Percentiles rank a stretch among this genome's conserved stretches.
phyloP scores from a whole-genome alignment of 257 asterid species.

The Fraxinus pennsylvanica region DNA sequence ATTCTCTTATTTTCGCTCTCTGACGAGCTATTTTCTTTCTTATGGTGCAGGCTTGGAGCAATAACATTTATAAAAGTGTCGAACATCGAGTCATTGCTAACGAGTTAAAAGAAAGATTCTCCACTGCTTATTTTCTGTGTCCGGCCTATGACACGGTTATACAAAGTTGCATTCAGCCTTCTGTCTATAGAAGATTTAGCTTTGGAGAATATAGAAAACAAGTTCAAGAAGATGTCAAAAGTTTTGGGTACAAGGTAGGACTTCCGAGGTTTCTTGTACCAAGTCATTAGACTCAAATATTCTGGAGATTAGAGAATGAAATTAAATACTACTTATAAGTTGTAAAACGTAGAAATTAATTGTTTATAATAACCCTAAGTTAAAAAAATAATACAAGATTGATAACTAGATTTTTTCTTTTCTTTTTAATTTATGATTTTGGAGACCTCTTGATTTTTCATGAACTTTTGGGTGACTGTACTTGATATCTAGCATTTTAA shows the following conservation, averaged over 20 bases:
- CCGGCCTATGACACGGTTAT: constrained; percentile 74
- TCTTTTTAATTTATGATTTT: too few relatives aligned
- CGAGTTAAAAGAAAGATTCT: constrained; percentile 63
- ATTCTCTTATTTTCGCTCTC: neutral
- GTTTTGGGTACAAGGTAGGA: constrained; percentile 75
- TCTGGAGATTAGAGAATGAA: constrained; percentile 5
- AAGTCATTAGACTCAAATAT: constrained; percentile 20
- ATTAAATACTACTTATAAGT: neutral
- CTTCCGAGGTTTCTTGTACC: constrained; percentile 57
- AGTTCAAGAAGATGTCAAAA: constrained; percentile 75
- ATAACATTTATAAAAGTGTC: constrained; percentile 73
- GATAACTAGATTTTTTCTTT: too few relatives aligned
- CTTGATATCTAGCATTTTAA: too few relatives aligned
- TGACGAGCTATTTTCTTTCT: neutral
- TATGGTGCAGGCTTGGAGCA: constrained; percentile 89
- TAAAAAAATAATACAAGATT: neutral
- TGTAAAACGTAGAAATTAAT: neutral
- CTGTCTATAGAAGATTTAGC: constrained; percentile 64
- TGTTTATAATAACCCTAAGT: neutral
- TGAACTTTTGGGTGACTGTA: too few relatives aligned
- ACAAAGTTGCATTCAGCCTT: constrained; percentile 45
- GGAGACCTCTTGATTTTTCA: too few relatives aligned
- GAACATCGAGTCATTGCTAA: constrained; percentile 88
- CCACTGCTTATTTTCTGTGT: constrained; percentile 80
- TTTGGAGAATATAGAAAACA: constrained; percentile 75